Evolutionary conservation across 2,329 filamentous ascomycete genomes (phyloP), one percentile per base, ranked within the genome.

Genomic region (Ophiocordyceps camponoti-floridani): DNA sequence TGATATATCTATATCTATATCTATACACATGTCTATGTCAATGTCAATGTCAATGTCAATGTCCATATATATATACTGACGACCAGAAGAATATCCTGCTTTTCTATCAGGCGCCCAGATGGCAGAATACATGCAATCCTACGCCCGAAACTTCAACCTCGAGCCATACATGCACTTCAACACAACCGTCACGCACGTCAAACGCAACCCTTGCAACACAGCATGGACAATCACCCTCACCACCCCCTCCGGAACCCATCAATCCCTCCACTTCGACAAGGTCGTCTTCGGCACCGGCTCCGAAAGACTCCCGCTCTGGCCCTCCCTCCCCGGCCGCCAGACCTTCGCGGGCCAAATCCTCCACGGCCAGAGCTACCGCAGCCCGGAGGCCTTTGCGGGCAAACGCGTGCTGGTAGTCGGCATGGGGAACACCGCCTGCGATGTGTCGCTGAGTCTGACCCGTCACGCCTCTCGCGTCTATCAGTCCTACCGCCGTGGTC

Each of bases 351-450:
- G 56, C 7, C 42, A 40, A 33, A 38, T 55, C 7, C 40, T 54
- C 7, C 54, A 56, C 40, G 7, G 30, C n/a, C 31, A 42, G 26
- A 37, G 12, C 35, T 51, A 46, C 42, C 31, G 31, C 19, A 54
- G 54, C 11, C 49, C 53, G 12, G 50, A 54, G n/a, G 27, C 44
- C 2, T 54, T 55, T 37, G 30, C 41, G 4, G 53, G 49, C 1
- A 62, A 66, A 48, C 62, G 54, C 8, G 63, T 71, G 4, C 48
- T 71, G 8, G 52, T 71, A 2, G 54, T 71, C 2, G 68, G 68
- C 12, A 53, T 69, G 8, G 63, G 64, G n/a, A 65, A 62, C 44
- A 67, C 62, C 1, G 54, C 52, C 4, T 51, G 51, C 18, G 58
- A 60, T 43, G 48, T 56, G 1, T 52, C 53, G 4, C 50, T 62